Percentiles rank a stretch among this genome's conserved stretches.
Conservation (phyloP, 2,329 filamentous ascomycete species). For the Paraconiothyrium sp. region DNA sequence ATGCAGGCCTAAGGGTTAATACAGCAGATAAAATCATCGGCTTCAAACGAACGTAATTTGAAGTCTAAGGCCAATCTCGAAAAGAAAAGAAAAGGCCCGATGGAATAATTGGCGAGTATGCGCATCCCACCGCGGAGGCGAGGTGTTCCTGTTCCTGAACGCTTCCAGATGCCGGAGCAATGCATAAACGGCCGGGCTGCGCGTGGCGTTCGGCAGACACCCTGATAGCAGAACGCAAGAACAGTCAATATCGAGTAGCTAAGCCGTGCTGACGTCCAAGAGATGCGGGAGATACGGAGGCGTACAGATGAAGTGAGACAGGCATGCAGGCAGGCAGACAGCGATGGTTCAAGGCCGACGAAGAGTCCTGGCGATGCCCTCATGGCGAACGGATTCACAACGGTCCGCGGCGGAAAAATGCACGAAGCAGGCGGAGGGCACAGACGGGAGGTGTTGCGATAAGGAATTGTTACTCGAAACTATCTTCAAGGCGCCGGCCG, state of each 20-base stretch:
- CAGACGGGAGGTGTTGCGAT: slow-evolving; percentile 6
- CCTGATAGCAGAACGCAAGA: slow-evolving; percentile 2
- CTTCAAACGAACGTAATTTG: slow-evolving; percentile 7
- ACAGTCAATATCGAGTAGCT: neutral
- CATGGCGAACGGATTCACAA: neutral
- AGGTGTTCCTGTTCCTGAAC: neutral
- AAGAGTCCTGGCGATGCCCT: neutral
- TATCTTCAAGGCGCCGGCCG: slow-evolving; percentile 8
- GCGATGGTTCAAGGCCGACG: neutral
- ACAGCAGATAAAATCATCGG: neutral
- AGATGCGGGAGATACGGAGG: slow-evolving; percentile 8
- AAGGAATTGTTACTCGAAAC: slow-evolving; percentile 15
- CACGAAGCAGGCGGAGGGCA: slow-evolving; percentile 2
- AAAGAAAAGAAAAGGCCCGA: neutral
- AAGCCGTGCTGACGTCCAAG: slow-evolving; percentile 8
- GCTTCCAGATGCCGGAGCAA: neutral
- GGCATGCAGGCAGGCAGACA: neutral
- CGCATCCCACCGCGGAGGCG: neutral
- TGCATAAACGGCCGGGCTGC: neutral
- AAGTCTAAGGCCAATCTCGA: neutral
- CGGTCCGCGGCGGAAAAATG: slow-evolving; percentile 2
- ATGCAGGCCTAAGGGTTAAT: neutral
- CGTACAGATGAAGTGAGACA: neutral
- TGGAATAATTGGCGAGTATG: neutral
- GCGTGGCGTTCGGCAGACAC: slow-evolving; percentile 5